Conservation (phyloP, 352 stramenopile genomes). For the Pythium phragmiticola region DNA sequence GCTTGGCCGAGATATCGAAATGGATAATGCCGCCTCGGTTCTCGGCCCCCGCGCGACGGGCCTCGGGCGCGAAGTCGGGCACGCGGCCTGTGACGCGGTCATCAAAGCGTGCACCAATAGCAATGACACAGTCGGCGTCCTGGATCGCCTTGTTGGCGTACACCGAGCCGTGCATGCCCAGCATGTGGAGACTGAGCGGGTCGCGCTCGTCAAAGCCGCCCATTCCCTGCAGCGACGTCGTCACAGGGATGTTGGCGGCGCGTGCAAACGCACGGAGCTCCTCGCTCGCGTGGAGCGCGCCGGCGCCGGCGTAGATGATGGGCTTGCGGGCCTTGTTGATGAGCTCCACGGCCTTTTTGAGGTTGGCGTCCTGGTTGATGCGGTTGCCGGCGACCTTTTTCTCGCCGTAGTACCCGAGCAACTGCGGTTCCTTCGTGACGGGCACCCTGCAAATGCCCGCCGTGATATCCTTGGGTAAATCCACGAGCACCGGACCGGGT, state of each 20-base stretch:
- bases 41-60: constrained; percentile 87
- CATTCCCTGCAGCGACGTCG: constrained; percentile 93
- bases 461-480: constrained; percentile 95
- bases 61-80: constrained; percentile 91
- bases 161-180: constrained; percentile 96
- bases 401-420: constrained; percentile 85
- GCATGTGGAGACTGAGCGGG: constrained; percentile 94
- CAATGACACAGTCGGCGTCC: constrained; percentile 93
- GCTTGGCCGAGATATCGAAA: constrained; percentile 92
- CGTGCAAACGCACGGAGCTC: constrained; percentile 92
- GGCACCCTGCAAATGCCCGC: constrained; percentile 71
- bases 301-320: constrained; percentile 94
- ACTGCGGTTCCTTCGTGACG: constrained; percentile 70
- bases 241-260: constrained; percentile 93
- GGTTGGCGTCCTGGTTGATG: constrained; percentile 75
- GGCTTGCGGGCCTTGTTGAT: constrained; percentile 95
- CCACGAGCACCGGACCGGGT: constrained; percentile 93
- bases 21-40: constrained; percentile 95
- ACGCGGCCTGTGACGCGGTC: constrained; percentile 95
- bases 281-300: constrained; percentile 82
- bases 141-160: constrained; percentile 97
- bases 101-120: constrained; percentile 94
- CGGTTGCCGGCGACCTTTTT: constrained; percentile 82
- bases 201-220: constrained; percentile 94
- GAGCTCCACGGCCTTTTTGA: constrained; percentile 71